Evolutionary conservation across 192 early-diverging fungal genomes (phyloP).

Genomic region (Coemansia sp.): DNA sequence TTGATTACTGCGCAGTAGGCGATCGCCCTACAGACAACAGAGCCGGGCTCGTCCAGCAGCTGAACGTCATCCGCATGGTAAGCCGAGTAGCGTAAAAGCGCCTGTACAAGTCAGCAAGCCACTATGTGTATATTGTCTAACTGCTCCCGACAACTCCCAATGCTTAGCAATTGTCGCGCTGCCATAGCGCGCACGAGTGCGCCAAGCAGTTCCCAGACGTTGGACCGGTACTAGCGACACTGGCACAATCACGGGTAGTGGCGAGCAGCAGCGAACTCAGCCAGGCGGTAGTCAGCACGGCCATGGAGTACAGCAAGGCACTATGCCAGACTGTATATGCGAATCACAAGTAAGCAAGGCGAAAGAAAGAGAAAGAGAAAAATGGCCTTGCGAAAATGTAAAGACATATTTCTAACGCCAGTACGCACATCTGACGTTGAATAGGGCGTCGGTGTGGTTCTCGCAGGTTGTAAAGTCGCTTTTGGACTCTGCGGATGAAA

Average conservation of each 20-base stretch:
- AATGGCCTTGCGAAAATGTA: not conserved
- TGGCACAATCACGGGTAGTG: conserved; percentile 20
- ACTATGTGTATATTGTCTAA: not conserved
- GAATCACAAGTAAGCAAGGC: conserved; percentile 30
- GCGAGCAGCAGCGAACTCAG: conserved; percentile 14
- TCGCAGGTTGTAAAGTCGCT: conserved; percentile 32
- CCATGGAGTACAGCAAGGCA: conserved; percentile 52
- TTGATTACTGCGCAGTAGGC: conserved; percentile 30
- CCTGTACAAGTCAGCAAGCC: not conserved
- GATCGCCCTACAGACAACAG: not conserved
- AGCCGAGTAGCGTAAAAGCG: not conserved
- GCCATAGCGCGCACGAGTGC: conserved; percentile 50
- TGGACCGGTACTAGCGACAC: conserved; percentile 41
- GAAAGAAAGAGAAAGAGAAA: not conserved
- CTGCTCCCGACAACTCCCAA: too few relatives aligned
- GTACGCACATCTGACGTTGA: not conserved
- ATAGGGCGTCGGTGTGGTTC: conserved; percentile 40
- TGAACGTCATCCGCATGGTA: conserved; percentile 25
- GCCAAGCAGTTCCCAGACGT: conserved; percentile 37
- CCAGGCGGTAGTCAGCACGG: conserved; percentile 29
- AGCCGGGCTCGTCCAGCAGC: conserved; percentile 26
- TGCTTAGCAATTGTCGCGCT: conserved; percentile 32
- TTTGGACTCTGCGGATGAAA: not conserved
- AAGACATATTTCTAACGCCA: not conserved
- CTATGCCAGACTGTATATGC: conserved; percentile 32